Percentiles rank a stretch among this genome's conserved stretches.
phyloP scores from a whole-genome alignment of 2,329 filamentous ascomycete genomes.

The Coccinonectria pachysandricola region DNA sequence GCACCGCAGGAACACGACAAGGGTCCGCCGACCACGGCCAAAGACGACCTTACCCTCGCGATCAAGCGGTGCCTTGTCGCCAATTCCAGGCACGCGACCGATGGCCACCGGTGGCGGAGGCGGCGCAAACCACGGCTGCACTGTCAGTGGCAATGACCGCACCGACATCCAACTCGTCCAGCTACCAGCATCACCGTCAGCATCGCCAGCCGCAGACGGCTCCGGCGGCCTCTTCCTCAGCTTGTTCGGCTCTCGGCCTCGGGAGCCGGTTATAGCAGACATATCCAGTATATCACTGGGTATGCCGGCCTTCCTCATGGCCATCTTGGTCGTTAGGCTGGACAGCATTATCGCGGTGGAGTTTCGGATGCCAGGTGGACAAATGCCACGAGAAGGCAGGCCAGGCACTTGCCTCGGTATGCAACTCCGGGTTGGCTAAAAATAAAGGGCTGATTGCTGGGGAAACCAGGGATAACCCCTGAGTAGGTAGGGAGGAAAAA shows the following conservation, averaged over 20 bases:
- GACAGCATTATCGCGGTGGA: constrained; percentile 37
- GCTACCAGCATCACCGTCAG: constrained; percentile 17
- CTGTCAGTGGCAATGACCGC: constrained; percentile 39
- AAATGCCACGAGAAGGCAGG: neutral
- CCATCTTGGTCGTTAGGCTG: constrained; percentile 46
- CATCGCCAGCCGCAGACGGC: constrained; percentile 18
- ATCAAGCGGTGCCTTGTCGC: constrained; percentile 38
- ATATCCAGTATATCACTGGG: constrained; percentile 39
- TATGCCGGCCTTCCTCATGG: constrained; percentile 46
- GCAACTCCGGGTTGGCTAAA: too few relatives aligned
- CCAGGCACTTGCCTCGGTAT: too few relatives aligned
- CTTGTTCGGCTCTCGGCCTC: constrained; percentile 19
- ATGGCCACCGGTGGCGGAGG: constrained; percentile 39
- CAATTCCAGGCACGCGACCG: constrained; percentile 34
- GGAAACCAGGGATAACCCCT: neutral
- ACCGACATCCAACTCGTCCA: constrained; percentile 40
- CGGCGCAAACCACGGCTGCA: constrained; percentile 43
- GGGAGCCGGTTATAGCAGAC: constrained; percentile 13
- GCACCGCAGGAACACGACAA: constrained; percentile 44
- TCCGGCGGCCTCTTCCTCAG: constrained; percentile 22
- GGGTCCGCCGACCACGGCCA: constrained; percentile 32
- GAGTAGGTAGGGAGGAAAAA: neutral
- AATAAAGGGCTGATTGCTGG: neutral
- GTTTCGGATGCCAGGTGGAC: constrained; percentile 1
- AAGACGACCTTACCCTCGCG: constrained; percentile 33